Evolutionary conservation across 169 alveolate genomes (phyloP).

Genomic region (Plasmodium yoelii): DNA sequence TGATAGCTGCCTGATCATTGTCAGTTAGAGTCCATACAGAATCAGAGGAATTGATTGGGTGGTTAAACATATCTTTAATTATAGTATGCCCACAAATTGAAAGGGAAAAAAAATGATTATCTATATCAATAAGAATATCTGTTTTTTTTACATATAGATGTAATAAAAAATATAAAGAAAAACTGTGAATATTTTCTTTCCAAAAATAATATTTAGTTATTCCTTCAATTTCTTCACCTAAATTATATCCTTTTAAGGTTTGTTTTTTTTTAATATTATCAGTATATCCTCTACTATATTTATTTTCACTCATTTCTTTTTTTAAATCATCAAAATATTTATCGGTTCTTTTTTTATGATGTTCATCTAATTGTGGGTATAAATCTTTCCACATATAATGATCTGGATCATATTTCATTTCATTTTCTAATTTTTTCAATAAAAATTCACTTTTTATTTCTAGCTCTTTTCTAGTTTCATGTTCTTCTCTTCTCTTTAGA

Average conservation of each 20-base stretch:
- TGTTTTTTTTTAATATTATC: constrained; percentile 77
- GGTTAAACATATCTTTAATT: constrained; percentile 61
- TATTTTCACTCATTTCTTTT: constrained; percentile 69
- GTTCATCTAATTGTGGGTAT: constrained; percentile 66
- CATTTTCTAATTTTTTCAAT: constrained; percentile 65
- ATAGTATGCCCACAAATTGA: constrained; percentile 31
- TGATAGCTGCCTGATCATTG: neutral
- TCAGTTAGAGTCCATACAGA: constrained; percentile 71
- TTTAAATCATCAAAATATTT: constrained; percentile 55
- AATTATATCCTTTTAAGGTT: constrained; percentile 70
- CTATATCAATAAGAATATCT: constrained; percentile 46
- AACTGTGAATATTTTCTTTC: constrained; percentile 43
- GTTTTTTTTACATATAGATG: constrained; percentile 36
- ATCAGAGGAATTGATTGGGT: constrained; percentile 44
- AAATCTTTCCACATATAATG: constrained; percentile 77
- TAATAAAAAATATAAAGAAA: constrained; percentile 58
- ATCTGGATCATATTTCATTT: constrained; percentile 76
- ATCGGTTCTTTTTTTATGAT: constrained; percentile 58
- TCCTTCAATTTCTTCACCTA: constrained; percentile 74
- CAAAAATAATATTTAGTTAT: constrained; percentile 64
- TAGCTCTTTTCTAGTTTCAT: constrained; percentile 63
- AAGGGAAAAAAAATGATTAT: constrained; percentile 38
- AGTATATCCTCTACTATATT: constrained; percentile 73
- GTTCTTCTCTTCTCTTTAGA: constrained; percentile 35
- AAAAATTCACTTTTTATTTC: constrained; percentile 56